Evolutionary conservation across 768 basidiomycete species (phyloP), one percentile per base, ranked within the genome.

Genomic region (Lentinula edodes): DNA sequence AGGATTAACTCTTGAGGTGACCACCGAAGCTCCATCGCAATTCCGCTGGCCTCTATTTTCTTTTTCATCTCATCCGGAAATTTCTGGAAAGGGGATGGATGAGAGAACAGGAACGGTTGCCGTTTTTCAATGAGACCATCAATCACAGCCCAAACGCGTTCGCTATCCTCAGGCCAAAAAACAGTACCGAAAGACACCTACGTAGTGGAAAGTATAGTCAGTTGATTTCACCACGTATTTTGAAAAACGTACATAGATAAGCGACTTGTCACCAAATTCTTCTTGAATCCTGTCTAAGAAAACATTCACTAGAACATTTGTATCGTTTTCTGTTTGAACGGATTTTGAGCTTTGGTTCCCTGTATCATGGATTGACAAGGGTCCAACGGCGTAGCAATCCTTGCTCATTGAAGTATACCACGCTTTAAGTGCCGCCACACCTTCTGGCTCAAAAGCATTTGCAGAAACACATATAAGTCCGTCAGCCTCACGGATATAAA

Each of bases 381-480:
- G 69, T n/a, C 69, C 68, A 5, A 68, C 32, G 1, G 51, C 51
- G 51, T 70, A 67, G 20, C 66, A 50, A 1, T 55, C 23, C 45
- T 69, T 65, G 7, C 42, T 15, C 50, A 57, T 41, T 1, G 39
- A 58, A 20, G 62, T 15, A 12, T 63, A 54, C 69, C 69, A 69
- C 6, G 36, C 23, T 15, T 62, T 41, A 0, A 65, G 32, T 8
- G 68, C 66, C 18, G 61, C 53, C 9, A 67, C 42, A n/a, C 64
- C 61, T 12, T 43, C 62, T 15, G 48, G 46, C 20, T 70, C 69
- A 32, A 67, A 69, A 1, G 62, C 63, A 23, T 52, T 42, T 18
- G 51, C 59, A 8, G 69, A 64, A 4, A 58, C 60, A 51, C 56
- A 58, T 7, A 67, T n/a, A 1, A 66, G 35, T 6, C 64, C 69